phyloP scores from a whole-genome alignment of 805 yeast genomes.

The Saccharomycopsis olivae region DNA sequence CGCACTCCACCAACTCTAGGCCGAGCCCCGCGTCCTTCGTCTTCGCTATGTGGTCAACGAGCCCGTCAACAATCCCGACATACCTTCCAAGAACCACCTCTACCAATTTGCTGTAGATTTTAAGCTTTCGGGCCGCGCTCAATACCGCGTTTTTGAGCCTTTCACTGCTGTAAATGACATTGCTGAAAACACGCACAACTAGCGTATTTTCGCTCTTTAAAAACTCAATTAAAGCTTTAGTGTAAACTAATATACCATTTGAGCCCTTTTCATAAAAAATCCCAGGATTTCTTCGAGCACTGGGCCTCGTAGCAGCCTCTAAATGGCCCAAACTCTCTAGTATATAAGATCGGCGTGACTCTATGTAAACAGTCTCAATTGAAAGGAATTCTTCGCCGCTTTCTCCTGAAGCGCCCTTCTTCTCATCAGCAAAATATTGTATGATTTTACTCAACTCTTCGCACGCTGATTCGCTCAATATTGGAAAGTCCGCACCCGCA shows the following conservation, averaged over 20 bases:
- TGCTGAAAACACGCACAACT: slow-evolving; percentile 31
- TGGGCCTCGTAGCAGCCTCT: slow-evolving; percentile 36
- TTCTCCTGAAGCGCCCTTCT: slow-evolving; percentile 10
- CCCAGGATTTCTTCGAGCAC: slow-evolving; percentile 27
- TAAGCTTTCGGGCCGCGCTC: slow-evolving; percentile 23
- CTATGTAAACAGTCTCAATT: slow-evolving; percentile 29
- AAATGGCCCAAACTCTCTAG: slow-evolving; percentile 33
- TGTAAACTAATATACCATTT: slow-evolving; percentile 45
- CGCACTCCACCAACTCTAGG: slow-evolving; percentile 51
- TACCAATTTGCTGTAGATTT: slow-evolving; percentile 26
- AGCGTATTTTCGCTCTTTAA: slow-evolving; percentile 42
- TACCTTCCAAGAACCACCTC: slow-evolving; percentile 29
- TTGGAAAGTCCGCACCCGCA: slow-evolving; percentile 20
- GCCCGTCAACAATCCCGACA: slow-evolving; percentile 27
- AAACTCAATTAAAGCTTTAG: slow-evolving; percentile 39
- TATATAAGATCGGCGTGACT: slow-evolving; percentile 33
- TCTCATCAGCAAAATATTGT: slow-evolving; percentile 18
- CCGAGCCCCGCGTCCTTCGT: too few species aligned
- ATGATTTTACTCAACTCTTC: slow-evolving; percentile 22
- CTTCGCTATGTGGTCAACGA: slow-evolving; percentile 31
- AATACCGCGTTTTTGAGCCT: slow-evolving; percentile 19
- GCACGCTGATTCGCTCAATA: slow-evolving; percentile 14
- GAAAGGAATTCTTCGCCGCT: slow-evolving; percentile 24
- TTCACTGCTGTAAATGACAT: slow-evolving; percentile 12
- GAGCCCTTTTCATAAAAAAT: slow-evolving; percentile 52